phyloP scores from a whole-genome alignment of 1,139 yeast genomes.

The Magnusiomyces ingens region DNA sequence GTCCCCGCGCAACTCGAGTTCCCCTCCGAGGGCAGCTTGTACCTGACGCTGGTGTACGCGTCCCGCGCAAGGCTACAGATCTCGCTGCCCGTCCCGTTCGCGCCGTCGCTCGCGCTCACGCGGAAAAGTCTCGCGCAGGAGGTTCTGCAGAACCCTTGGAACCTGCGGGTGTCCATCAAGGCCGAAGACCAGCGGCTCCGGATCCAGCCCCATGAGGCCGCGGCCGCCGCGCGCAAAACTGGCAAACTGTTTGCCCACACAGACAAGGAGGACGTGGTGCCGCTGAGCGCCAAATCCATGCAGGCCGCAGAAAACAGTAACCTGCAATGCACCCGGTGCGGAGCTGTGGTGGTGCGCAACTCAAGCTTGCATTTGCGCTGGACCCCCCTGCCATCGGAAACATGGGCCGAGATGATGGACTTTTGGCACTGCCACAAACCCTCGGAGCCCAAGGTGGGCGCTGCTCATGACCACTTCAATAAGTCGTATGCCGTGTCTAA shows the following conservation, averaged over 20 bases:
- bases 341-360: background rate
- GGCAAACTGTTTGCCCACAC: background rate
- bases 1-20: background rate
- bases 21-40: background rate
- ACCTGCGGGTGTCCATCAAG: background rate
- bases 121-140: background rate
- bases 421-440: slow-evolving; percentile 99
- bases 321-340: background rate
- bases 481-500: slow-evolving; percentile 27
- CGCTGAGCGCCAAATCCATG: background rate
- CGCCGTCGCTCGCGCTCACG: background rate
- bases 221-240: background rate
- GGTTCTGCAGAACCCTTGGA: background rate
- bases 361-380: slow-evolving; percentile 15
- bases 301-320: background rate
- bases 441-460: slow-evolving; percentile 29
- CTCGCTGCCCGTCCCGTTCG: background rate
- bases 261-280: too few relatives aligned
- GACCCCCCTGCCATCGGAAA: slow-evolving; percentile 78
- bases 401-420: slow-evolving; percentile 95
- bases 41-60: background rate
- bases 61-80: background rate
- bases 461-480: slow-evolving; percentile 18
- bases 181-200: background rate
- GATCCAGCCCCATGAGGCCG: slow-evolving; percentile 4